phyloP scores from a whole-genome alignment of 345 rosid species.

The Murraya koenigii region DNA sequence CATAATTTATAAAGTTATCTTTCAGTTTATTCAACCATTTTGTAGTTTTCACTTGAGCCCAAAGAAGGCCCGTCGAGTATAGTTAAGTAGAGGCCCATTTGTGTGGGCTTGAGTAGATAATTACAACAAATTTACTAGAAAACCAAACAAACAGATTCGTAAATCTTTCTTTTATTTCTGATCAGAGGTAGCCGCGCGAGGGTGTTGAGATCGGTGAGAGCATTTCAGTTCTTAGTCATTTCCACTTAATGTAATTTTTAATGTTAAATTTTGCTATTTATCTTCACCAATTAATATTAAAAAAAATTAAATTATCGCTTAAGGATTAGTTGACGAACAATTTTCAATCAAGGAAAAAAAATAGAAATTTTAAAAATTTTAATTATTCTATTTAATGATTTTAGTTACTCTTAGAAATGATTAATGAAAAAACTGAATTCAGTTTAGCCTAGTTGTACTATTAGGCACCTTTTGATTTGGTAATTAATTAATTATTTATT shows the following conservation, averaged over 20 bases:
- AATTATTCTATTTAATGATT: neutral
- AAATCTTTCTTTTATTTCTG: neutral
- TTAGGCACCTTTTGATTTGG: neutral
- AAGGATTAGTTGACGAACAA: neutral
- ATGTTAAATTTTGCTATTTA: neutral
- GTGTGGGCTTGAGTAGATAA: neutral
- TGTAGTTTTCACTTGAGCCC: neutral
- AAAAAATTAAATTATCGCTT: neutral
- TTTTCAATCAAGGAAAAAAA: neutral
- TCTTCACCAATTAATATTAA: neutral
- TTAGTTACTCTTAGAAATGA: neutral
- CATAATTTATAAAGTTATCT: no score
- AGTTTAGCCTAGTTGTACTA: neutral
- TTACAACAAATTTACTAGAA: neutral
- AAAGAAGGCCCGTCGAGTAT: neutral
- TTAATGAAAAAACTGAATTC: neutral
- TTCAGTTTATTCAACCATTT: no score
- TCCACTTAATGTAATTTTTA: neutral
- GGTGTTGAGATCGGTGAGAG: slow-evolving; percentile 37
- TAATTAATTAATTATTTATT: neutral
- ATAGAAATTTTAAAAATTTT: neutral
- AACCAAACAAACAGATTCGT: neutral
- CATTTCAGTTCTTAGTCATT: slow-evolving; percentile 1
- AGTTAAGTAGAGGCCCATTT: neutral
- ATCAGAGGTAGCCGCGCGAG: slow-evolving; percentile 34